Conservation (phyloP, 192 early-diverging fungal genomes). For the Thamnidium elegans region DNA sequence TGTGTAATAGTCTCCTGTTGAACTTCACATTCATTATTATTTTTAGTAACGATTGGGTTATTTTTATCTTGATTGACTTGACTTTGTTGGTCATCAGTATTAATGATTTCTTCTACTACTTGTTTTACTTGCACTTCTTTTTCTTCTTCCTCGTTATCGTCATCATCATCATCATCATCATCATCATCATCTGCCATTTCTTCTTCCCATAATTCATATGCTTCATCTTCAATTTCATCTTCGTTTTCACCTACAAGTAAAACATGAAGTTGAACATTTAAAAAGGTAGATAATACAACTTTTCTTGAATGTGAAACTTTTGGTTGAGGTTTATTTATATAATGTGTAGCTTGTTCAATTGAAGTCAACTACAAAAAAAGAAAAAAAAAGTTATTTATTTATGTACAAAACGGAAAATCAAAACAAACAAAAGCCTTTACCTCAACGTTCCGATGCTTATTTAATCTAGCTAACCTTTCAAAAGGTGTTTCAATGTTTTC, state of each 20-base stretch:
- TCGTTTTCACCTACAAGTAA: conserved; percentile 17
- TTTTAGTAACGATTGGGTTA: neutral
- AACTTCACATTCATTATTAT: neutral
- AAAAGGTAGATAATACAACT: conserved; percentile 19
- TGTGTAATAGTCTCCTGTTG: neutral
- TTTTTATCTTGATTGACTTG: conserved; percentile 11
- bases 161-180: conserved; percentile 37
- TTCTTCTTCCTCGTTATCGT: conserved; percentile 28
- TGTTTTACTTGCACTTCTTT: conserved; percentile 31
- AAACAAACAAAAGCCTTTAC: conserved; percentile 9
- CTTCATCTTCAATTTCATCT: conserved; percentile 43
- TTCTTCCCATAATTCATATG: conserved; percentile 40
- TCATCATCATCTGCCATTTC: conserved; percentile 31
- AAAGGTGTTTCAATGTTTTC: conserved; percentile 82
- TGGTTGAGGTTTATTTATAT: conserved; percentile 13
- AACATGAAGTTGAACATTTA: conserved; percentile 25
- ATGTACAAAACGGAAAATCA: neutral
- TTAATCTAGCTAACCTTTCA: conserved; percentile 73
- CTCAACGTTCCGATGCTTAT: conserved; percentile 69
- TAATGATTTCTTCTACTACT: conserved; percentile 37
- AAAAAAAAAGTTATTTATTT: neutral
- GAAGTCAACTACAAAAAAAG: conserved; percentile 58
- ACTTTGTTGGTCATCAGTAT: conserved; percentile 36
- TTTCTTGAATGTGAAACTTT: conserved; percentile 15
- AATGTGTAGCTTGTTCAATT: conserved; percentile 41